phyloP scores from a whole-genome alignment of 129 eudicot species.

The Flaveria trinervia region DNA sequence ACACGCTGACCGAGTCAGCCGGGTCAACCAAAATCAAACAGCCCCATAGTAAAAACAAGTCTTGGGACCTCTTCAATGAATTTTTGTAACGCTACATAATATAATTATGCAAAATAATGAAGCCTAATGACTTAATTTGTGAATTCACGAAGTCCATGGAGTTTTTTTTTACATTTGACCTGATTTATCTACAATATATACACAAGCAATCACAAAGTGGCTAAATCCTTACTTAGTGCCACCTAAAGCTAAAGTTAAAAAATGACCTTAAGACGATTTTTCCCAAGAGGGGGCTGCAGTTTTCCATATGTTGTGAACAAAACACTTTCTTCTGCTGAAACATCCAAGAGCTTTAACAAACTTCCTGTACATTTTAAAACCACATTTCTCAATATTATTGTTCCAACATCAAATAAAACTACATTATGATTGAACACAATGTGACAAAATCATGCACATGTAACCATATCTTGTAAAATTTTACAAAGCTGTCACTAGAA shows the following conservation, averaged over 20 bases:
- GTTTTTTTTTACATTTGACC: not conserved
- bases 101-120: not conserved
- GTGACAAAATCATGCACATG: slow-evolving; percentile 11
- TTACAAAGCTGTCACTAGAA: not conserved
- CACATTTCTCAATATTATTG: slow-evolving; percentile 8
- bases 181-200: not conserved
- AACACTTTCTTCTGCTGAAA: slow-evolving; percentile 56
- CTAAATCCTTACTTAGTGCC: slow-evolving; percentile 4
- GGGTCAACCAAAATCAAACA: too few relatives aligned
- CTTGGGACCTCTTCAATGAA: not conserved
- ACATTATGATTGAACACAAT: slow-evolving; percentile 11
- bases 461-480: not conserved
- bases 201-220: slow-evolving; percentile 19
- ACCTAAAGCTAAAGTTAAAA: slow-evolving; percentile 16
- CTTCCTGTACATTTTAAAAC: slow-evolving; percentile 50
- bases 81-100: not conserved
- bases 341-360: slow-evolving; percentile 78
- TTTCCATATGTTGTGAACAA: slow-evolving; percentile 83
- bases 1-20: too few relatives aligned
- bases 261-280: slow-evolving; percentile 84
- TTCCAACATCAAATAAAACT: slow-evolving; percentile 6
- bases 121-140: not conserved
- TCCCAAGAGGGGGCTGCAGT: slow-evolving; percentile 96
- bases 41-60: not conserved
- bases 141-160: not conserved